Evolutionary conservation across 768 basidiomycete species (phyloP), one percentile per base, ranked within the genome.

Genomic region (Chalciporus sphaerocephalus): DNA sequence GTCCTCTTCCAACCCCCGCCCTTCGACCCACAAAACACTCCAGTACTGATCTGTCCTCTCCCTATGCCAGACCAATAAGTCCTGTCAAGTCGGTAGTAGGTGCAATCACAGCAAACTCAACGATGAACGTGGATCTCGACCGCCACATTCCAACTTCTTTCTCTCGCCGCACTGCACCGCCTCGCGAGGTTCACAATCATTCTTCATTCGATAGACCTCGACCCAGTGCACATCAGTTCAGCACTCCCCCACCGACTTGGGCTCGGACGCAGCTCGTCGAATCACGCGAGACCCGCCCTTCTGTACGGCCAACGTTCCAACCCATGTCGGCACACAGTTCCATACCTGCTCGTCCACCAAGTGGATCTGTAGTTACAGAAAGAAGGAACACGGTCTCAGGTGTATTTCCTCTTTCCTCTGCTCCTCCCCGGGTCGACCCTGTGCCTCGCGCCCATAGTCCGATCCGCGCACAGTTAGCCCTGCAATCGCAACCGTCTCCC

Each of bases 301-400:
- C 30, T 32, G 30, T 15, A n/a, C 41, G 34, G n/a, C 22, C 36
- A 24, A 72, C 65, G 23, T 68, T 71, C 42, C 62, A 70, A 9
- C 74, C 76, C 3, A 53, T 69, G 11, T 75, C 74, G 74, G 73
- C 72, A 56, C 71, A 71, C 22, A 63, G 55, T 20, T 48, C 68
- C 1, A 52, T 55, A 60, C 12, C 56, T 45, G 25, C 48, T 28
- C 64, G 48, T 25, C 55, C 36, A 16, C 21, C 10, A 16, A 48
- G 48, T 46, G 46, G 49, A 24, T 2, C 40, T 3, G 44, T 46
- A 42, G 42, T 48, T 15, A 59, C 54, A 34, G 63, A 57, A 18
- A 57, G 58, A 38, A 54, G 60, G 39, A 61, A 56, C 48, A 67
- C 58, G 4, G 58, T 67, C 15, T 63, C 65, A 0, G 51, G 52